Evolutionary conservation across 163 green algal species (phyloP), one percentile per base, ranked within the genome.

Genomic region (Trebouxiophyceae sp.): DNA sequence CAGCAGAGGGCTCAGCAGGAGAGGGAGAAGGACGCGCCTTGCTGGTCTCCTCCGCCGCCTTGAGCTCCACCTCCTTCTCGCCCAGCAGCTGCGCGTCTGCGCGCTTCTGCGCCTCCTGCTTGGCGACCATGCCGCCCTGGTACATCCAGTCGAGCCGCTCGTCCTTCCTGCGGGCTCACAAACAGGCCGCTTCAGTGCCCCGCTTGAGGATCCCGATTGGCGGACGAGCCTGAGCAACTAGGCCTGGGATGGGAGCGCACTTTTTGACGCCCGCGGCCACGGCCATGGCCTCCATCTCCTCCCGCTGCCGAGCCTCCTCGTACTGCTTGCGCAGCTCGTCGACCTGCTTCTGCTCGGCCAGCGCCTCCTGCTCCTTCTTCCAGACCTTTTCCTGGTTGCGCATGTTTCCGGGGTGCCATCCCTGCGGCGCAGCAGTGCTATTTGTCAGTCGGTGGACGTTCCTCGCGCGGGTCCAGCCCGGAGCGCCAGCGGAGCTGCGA

Each of bases 91-190:
- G 75, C 54, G 85, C 83, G 57, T 92, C 84, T 19, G 73, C 45
- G 24, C 78, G 71, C 65, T 92, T 83, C 30, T 89, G 76, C 1
- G 87, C 87, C 62, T 92, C 88, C 57, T 89, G 71, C 54, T 87
- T 81, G 29, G 87, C 84, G 45, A 75, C 76, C 64, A 95, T 64
- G 33, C 87, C 82, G 16, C 85, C 84, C 27, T 79, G 77, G 67
- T 97, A 97, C 90, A 97, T 96, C 88, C 89, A 97, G 65, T 96
- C 90, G 57, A 97, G 69, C 3, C 86, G 76, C 39, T 90, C 84
- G 5, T 67, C 57, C 33, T 84, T 74, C 72, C 87, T 93, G 86
- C 65, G 70, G 29, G 16, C 45, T 27, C n/a, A n/a, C n/a, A n/a
- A n/a, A n/a, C n/a, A n/a, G n/a, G n/a, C n/a, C n/a, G n/a, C n/a